Conservation (phyloP, 345 rosid species). For the Hibiscus syriacus region DNA sequence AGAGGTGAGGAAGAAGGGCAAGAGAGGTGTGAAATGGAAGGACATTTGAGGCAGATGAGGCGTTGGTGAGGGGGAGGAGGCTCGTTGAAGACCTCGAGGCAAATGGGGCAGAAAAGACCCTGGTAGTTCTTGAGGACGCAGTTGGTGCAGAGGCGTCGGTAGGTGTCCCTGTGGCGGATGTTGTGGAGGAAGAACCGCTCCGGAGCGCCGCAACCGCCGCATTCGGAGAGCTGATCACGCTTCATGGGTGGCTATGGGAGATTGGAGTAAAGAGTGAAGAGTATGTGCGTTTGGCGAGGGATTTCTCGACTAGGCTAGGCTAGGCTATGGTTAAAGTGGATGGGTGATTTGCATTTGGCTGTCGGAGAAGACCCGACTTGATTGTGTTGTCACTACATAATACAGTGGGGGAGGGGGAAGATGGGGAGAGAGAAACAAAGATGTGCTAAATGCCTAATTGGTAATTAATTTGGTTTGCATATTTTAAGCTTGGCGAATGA, state of each 20-base stretch:
- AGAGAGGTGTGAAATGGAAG: constrained; percentile 33
- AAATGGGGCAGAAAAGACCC: constrained; percentile 41
- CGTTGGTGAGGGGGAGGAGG: constrained; percentile 17
- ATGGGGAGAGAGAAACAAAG: too few species aligned
- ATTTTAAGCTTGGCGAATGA: too few species aligned
- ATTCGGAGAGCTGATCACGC: constrained; percentile 22
- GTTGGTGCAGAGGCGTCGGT: constrained; percentile 41
- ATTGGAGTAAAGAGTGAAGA: background rate
- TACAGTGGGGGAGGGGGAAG: background rate
- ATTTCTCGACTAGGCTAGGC: too few species aligned
- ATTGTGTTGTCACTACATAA: background rate
- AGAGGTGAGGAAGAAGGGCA: constrained; percentile 26
- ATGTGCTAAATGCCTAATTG: too few species aligned
- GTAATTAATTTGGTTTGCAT: background rate
- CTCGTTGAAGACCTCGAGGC: constrained; percentile 25
- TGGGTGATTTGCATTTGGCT: background rate
- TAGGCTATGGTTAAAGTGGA: background rate
- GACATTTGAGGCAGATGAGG: constrained; percentile 36
- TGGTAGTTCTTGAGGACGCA: constrained; percentile 41
- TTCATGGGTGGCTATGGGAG: constrained; percentile 16
- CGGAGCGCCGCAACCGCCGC: constrained; percentile 27
- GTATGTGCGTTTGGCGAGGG: too few species aligned
- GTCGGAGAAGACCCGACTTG: background rate
- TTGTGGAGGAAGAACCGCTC: constrained; percentile 33
- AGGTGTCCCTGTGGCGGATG: constrained; percentile 21